phyloP scores from a whole-genome alignment of 1,284 basidiomycete species.

The Rhodotorula sp. region DNA sequence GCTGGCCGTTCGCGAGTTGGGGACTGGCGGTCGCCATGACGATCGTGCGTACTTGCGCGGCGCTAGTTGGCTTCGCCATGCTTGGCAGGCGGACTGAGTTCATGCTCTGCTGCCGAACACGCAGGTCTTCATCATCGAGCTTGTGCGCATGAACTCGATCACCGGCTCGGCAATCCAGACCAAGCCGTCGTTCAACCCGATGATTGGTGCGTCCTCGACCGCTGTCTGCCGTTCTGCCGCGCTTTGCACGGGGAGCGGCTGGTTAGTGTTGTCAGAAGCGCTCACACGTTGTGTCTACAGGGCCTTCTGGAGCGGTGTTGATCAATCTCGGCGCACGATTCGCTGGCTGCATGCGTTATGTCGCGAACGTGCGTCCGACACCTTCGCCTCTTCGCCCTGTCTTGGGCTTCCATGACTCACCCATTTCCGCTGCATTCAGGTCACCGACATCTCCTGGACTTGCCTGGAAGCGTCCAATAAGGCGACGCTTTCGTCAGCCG shows the following conservation, averaged over 20 bases:
- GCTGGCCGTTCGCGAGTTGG: slow-evolving; percentile 64
- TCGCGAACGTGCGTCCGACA: slow-evolving; percentile 45
- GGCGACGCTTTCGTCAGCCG: slow-evolving; percentile 45
- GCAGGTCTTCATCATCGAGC: slow-evolving; percentile 33
- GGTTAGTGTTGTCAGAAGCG: no score
- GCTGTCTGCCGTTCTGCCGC: neutral
- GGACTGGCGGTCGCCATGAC: slow-evolving; percentile 66
- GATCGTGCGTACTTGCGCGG: slow-evolving; percentile 54
- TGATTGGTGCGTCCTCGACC: slow-evolving; percentile 55
- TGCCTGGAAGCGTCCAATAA: slow-evolving; percentile 66
- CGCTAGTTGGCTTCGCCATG: neutral
- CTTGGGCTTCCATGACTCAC: neutral
- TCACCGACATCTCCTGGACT: slow-evolving; percentile 50
- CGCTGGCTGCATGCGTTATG: slow-evolving; percentile 77
- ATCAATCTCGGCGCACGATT: slow-evolving; percentile 88
- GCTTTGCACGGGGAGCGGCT: neutral
- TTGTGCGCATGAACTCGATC: slow-evolving; percentile 30
- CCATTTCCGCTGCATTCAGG: slow-evolving; percentile 21
- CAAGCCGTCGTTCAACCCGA: slow-evolving; percentile 79
- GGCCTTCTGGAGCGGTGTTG: slow-evolving; percentile 78
- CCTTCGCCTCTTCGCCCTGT: neutral
- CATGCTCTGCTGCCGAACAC: no score
- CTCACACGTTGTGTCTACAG: slow-evolving; percentile 53
- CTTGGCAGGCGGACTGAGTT: no score
- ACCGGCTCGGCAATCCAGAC: slow-evolving; percentile 50